Conservation (phyloP, 768 basidiomycete species). For the Xerocomus potaroensis region DNA sequence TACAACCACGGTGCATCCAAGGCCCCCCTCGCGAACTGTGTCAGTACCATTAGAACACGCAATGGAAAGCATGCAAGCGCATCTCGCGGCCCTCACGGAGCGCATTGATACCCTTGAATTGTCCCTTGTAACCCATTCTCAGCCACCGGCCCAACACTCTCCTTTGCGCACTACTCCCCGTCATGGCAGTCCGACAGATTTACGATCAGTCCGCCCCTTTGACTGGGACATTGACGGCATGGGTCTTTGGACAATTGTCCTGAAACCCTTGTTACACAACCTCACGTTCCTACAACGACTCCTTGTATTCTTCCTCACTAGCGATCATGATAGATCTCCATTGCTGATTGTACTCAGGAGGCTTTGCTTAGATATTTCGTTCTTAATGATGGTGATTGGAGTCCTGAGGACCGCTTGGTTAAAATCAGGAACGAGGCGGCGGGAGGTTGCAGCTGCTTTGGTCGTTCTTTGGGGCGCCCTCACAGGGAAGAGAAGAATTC, state of each 20-base stretch:
- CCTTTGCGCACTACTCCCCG: conserved; percentile 38
- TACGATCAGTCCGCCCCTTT: conserved; percentile 22
- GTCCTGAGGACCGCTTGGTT: conserved; percentile 58
- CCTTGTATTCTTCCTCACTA: conserved; percentile 53
- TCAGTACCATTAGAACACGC: conserved; percentile 57
- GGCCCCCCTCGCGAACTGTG: conserved; percentile 40
- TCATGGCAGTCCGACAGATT: conserved; percentile 41
- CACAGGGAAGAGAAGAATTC: conserved; percentile 54
- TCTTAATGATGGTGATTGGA: conserved; percentile 62
- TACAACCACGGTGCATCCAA: conserved; percentile 29
- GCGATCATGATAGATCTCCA: conserved; percentile 56
- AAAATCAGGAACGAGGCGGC: conserved; percentile 62
- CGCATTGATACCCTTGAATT: conserved; percentile 69
- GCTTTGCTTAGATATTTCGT: conserved; percentile 74
- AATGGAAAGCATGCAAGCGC: conserved; percentile 74
- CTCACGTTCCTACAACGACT: conserved; percentile 46
- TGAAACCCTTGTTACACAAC: conserved; percentile 58
- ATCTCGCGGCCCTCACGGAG: conserved; percentile 77
- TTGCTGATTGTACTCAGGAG: conserved; percentile 65
- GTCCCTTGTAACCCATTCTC: conserved; percentile 30
- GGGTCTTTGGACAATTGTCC: conserved; percentile 76
- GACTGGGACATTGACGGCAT: conserved; percentile 76
- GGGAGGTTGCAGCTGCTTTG: conserved; percentile 65
- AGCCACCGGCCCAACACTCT: conserved; percentile 36
- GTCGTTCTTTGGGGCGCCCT: conserved; percentile 67